These are phyloP conservation scores for Globisporangium paddicum DNA, from an alignment of 352 stramenopile species.

Conservation along the genomic window DNA sequence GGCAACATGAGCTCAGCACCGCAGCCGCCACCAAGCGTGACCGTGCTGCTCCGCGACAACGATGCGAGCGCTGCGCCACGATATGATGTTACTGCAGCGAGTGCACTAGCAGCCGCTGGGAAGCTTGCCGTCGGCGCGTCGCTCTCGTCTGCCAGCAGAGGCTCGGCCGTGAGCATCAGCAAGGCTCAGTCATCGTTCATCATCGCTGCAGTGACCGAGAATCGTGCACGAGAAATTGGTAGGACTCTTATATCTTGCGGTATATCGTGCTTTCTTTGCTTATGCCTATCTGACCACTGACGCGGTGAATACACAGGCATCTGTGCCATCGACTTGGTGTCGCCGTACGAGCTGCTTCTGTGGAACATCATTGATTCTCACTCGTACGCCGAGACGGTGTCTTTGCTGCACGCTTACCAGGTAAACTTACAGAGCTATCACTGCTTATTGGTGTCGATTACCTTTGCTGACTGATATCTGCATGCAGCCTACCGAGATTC, in stretches of 20 bases:
- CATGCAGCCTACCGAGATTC: constrained; percentile 60
- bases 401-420: constrained; percentile 67
- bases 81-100: constrained; percentile 13
- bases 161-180: not conserved
- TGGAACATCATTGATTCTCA: constrained; percentile 81
- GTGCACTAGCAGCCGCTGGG: not conserved
- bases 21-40: not conserved
- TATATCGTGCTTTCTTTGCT: not conserved
- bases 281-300: too few relatives aligned
- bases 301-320: constrained; percentile 26
- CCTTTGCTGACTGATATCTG: not conserved
- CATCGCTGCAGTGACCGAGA: constrained; percentile 14
- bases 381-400: constrained; percentile 64
- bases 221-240: constrained; percentile 16
- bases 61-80: not conserved
- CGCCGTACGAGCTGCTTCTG: constrained; percentile 65
- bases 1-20: not conserved
- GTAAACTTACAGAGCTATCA: constrained; percentile 14
- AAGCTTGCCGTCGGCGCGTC: not conserved
- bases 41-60: constrained; percentile 10
- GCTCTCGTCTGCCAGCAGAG: constrained; percentile 3
- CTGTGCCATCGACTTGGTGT: constrained; percentile 64
- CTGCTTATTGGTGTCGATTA: not conserved
- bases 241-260: not conserved
- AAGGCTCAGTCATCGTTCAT: constrained; percentile 13